Evolutionary conservation across 2,329 filamentous ascomycete genomes (phyloP), one percentile per base, ranked within the genome.

Genomic region (Fusarium multiceps): DNA sequence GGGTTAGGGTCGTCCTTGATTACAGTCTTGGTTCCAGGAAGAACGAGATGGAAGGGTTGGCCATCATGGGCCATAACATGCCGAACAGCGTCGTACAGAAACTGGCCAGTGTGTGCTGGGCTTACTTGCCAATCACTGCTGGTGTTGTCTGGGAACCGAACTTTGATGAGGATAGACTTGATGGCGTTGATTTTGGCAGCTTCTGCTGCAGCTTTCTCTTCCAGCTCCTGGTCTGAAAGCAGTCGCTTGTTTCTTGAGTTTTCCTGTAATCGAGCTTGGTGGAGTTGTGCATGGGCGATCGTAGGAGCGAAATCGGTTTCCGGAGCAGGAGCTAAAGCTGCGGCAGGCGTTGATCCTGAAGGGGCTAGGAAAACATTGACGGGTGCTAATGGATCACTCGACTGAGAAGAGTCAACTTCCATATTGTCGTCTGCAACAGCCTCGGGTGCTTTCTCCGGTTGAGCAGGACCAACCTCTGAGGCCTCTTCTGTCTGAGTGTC

Each of bases 141-240:
- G 60, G 90, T 92, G 72, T 94, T 92, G 77, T 98, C 94, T 0
- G 95, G 95, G 73, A 98, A 94, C 27, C 94, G 91, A 50, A 98
- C 87, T 69, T 92, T 93, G 68, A 98, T 85, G 28, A 89, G 86
- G 32, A 97, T 87, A 32, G 88, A 87, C 53, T 87, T 88, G 64
- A 94, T 85, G 7, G 87, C 85, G 7, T 90, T 86, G 2, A 94
- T 82, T 68, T 85, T 90, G 30, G 90, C 89, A 48, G 88, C 87
- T 55, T 90, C 89, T 23, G 88, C 89, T 7, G 87, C 84, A 34
- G 89, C 90, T 69, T 90, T 89, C 25, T 90, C 89, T 37, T 89
- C 90, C 13, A 97, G 83, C 77, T 98, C 95, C 34, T 88, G 89
- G 79, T 98, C 94, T 1, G 93, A 97, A 8, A 88, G 88, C 2